phyloP scores from a whole-genome alignment of 1,284 basidiomycete species.

The Grifola frondosa region DNA sequence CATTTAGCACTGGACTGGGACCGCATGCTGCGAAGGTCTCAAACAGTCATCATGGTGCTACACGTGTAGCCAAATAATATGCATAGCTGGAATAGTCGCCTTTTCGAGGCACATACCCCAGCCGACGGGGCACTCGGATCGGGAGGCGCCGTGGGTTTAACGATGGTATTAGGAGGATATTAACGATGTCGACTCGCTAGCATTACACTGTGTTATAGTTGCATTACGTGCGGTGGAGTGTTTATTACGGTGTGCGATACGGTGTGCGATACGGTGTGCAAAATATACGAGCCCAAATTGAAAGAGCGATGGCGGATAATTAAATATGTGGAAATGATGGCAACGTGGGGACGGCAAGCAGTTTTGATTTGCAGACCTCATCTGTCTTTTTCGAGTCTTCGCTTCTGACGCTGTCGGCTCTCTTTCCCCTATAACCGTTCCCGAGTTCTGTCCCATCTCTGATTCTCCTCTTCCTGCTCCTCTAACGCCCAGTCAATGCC shows the following conservation, averaged over 20 bases:
- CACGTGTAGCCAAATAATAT: conserved; percentile 24
- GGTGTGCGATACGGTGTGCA: no score
- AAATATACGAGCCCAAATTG: no score
- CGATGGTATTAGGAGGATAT: no score
- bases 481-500: conserved; percentile 51
- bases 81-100: neutral
- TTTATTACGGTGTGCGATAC: no score
- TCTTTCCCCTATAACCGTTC: conserved; percentile 29
- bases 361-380: neutral
- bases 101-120: conserved; percentile 16
- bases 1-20: conserved; percentile 17
- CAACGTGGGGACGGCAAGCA: neutral
- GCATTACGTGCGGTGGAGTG: no score
- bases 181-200: no score
- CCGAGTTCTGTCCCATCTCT: conserved; percentile 20
- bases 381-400: neutral
- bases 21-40: conserved; percentile 26
- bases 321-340: neutral
- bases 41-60: conserved; percentile 19
- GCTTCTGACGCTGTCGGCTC: conserved; percentile 16
- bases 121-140: conserved; percentile 8
- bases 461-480: conserved; percentile 21
- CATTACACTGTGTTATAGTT: no score
- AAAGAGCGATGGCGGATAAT: neutral
- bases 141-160: conserved; percentile 2